phyloP scores from a whole-genome alignment of 2,329 filamentous ascomycete species.

The Botrytis cinerea region DNA sequence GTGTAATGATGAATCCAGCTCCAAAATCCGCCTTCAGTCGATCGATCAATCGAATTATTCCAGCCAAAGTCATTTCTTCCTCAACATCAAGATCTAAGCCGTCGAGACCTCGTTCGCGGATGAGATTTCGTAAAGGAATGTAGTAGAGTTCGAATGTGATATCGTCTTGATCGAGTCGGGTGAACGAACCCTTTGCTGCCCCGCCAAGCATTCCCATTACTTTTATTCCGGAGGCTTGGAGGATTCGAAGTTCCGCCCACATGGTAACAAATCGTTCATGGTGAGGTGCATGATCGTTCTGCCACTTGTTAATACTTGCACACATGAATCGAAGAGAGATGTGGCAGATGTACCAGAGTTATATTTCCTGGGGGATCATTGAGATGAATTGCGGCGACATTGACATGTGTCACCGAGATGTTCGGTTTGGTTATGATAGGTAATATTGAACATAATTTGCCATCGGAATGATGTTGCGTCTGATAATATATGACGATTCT shows the following conservation, averaged over 20 bases:
- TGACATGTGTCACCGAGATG: conserved; percentile 75
- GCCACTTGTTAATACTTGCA: conserved; percentile 57
- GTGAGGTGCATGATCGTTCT: conserved; percentile 78
- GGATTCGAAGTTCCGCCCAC: conserved; percentile 73
- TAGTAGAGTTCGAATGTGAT: conserved; percentile 75
- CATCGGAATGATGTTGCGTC: conserved; percentile 58
- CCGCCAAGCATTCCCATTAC: conserved; percentile 88
- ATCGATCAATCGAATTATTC: conserved; percentile 67
- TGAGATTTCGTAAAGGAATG: conserved; percentile 63
- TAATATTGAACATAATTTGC: conserved; percentile 59
- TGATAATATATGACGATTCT: conserved; percentile 62
- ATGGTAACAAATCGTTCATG: conserved; percentile 67
- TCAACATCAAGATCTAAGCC: conserved; percentile 81
- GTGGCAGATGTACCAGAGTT: conserved; percentile 56
- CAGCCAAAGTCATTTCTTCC: conserved; percentile 68
- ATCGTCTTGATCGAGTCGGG: conserved; percentile 56
- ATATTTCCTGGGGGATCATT: conserved; percentile 61
- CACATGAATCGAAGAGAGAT: conserved; percentile 62
- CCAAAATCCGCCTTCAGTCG: conserved; percentile 70
- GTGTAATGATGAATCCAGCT: conserved; percentile 69
- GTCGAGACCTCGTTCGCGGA: conserved; percentile 62
- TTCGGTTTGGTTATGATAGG: conserved; percentile 51
- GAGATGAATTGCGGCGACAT: conserved; percentile 83
- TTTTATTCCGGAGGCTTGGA: conserved; percentile 74
- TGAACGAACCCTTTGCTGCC: conserved; percentile 74